A percentile compares a stretch with the other conserved stretches of the same genome.
These are phyloP conservation scores for Leishmania lainsoni DNA, from an alignment of 208 protist species.

Conservation along the genomic window DNA sequence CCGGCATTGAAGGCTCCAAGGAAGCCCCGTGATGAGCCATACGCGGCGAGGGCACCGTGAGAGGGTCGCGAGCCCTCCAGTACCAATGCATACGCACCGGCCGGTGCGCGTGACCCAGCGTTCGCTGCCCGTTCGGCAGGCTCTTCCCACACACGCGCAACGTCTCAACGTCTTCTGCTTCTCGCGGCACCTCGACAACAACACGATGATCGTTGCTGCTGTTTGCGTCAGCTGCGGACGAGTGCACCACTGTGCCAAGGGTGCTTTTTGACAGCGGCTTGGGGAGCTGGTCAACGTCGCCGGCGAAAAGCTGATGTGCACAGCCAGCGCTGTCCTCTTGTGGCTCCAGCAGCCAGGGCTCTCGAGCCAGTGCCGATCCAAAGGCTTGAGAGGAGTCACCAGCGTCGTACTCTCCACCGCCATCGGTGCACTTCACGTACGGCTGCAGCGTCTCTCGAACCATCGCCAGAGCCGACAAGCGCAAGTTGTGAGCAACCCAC, in stretches of 20 bases:
- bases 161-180: neutral
- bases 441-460: conserved; percentile 14
- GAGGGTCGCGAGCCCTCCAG: neutral
- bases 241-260: neutral
- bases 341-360: too few relatives aligned
- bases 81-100: conserved; percentile 1
- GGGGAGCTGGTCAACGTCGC: neutral
- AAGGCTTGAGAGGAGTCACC: neutral
- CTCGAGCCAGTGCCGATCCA: neutral
- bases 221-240: neutral
- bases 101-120: too few relatives aligned
- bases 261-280: neutral
- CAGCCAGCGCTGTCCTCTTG: too few relatives aligned
- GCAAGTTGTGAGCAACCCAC: conserved; percentile 28
- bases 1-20: too few relatives aligned
- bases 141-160: neutral
- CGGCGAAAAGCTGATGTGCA: neutral
- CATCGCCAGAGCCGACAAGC: conserved; percentile 12
- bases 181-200: neutral
- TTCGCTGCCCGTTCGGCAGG: neutral
- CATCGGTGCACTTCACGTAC: neutral
- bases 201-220: neutral
- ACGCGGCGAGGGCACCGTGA: too few relatives aligned
- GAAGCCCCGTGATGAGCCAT: too few relatives aligned
- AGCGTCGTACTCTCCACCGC: neutral